phyloP scores from a whole-genome alignment of 1,139 yeast species.

The Hyphopichia wangnamkhiaoensis region DNA sequence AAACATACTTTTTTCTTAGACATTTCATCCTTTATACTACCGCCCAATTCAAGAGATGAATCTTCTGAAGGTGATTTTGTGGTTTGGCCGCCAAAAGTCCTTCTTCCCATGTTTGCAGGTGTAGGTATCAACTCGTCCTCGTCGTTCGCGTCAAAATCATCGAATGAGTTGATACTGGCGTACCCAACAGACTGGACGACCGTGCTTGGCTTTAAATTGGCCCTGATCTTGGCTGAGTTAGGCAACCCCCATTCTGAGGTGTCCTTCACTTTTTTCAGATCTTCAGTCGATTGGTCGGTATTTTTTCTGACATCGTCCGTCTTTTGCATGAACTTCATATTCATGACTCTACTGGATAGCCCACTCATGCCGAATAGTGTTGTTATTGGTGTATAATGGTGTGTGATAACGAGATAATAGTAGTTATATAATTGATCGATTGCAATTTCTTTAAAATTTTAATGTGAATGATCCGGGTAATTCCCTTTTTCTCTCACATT shows the following conservation, averaged over 20 bases:
- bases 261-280: conserved; percentile 47
- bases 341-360: conserved; percentile 65
- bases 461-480: conserved; percentile 5
- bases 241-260: conserved; percentile 64
- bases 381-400: not conserved
- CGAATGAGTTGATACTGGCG: conserved; percentile 37
- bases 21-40: conserved; percentile 3
- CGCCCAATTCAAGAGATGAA: conserved; percentile 2
- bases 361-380: conserved; percentile 31
- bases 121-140: conserved; percentile 13
- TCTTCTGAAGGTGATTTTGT: conserved; percentile 3
- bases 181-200: conserved; percentile 49
- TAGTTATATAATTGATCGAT: not conserved
- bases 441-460: not conserved
- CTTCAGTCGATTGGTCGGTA: conserved; percentile 34
- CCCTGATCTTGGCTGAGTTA: conserved; percentile 23
- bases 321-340: conserved; percentile 65
- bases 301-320: conserved; percentile 26
- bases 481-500: conserved; percentile 5
- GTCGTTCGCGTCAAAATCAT: conserved; percentile 15
- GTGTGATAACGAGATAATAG: not conserved
- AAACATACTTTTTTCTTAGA: not conserved
- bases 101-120: conserved; percentile 21
- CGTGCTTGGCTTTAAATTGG: conserved; percentile 21
- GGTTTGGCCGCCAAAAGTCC: conserved; percentile 24